phyloP scores from a whole-genome alignment of 345 rosid genomes.

The Syzygium aqueum region DNA sequence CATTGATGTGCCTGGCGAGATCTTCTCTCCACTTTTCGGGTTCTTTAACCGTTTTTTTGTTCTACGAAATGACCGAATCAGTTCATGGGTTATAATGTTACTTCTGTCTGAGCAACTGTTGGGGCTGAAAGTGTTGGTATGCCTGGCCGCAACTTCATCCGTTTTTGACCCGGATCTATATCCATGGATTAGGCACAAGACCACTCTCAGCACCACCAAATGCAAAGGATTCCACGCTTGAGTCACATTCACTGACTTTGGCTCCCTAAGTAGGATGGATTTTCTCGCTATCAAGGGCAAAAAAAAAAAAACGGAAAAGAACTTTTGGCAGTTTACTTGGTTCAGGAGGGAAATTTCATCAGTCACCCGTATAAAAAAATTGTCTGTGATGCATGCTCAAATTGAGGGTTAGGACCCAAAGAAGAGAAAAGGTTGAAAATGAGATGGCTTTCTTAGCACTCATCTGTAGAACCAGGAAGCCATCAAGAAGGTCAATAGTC shows the following conservation, averaged over 20 bases:
- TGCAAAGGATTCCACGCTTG: not conserved
- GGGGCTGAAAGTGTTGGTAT: not conserved
- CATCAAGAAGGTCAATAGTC: not conserved
- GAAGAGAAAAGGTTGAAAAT: not conserved
- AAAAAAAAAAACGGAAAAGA: not conserved
- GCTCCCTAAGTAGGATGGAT: not conserved
- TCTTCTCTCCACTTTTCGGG: not conserved
- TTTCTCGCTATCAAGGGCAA: accelerated
- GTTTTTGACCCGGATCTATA: not conserved
- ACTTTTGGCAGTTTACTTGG: not conserved
- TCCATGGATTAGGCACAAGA: not conserved
- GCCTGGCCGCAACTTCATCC: not conserved
- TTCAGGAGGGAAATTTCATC: not conserved
- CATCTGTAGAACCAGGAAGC: not conserved
- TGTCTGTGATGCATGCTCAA: not conserved
- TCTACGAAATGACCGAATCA: not conserved
- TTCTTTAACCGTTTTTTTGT: too few species aligned
- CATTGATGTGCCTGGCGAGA: constrained; percentile 75
- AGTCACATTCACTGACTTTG: not conserved
- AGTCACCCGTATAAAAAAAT: not conserved
- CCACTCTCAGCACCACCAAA: not conserved
- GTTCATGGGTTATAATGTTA: not conserved
- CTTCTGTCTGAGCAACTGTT: not conserved
- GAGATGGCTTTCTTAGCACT: not conserved
- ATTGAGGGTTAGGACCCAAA: not conserved